Conservation (phyloP, 148 eudicot species). For the Pharnaceum exiguum region DNA sequence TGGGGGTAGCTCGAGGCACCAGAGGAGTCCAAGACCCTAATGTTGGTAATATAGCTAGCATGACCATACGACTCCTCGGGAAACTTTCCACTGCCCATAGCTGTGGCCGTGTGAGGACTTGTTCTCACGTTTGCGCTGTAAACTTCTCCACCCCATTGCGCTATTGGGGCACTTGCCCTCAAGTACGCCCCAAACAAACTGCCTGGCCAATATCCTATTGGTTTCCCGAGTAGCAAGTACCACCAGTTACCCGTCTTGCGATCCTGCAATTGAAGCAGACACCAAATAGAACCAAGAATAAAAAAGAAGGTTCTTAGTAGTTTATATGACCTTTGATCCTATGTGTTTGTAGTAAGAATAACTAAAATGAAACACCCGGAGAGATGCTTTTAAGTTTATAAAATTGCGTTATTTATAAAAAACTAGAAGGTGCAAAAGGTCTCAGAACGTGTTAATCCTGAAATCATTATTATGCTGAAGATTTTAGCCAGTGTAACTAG, state of each 20-base stretch:
- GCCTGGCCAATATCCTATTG: conserved; percentile 62
- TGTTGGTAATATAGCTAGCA: conserved; percentile 33
- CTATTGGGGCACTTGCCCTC: conserved; percentile 22
- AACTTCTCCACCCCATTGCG: conserved; percentile 70
- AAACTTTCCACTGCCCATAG: conserved; percentile 51
- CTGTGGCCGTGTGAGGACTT: conserved; percentile 47
- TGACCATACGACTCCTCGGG: conserved; percentile 2
- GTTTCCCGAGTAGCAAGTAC: conserved; percentile 35
- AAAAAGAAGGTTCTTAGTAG: background rate
- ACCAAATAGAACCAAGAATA: background rate
- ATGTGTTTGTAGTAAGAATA: too few species aligned
- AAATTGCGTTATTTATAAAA: too few species aligned
- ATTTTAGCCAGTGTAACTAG: too few species aligned
- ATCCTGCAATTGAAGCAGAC: conserved; percentile 34
- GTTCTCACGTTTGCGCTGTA: conserved; percentile 42
- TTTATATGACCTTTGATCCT: too few species aligned
- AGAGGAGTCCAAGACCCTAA: conserved; percentile 29
- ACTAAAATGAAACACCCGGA: too few species aligned
- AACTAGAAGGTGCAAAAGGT: too few species aligned
- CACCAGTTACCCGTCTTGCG: conserved; percentile 47
- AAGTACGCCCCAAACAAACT: conserved; percentile 23
- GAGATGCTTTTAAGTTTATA: too few species aligned
- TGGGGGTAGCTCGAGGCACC: conserved; percentile 31
- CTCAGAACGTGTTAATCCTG: too few species aligned
- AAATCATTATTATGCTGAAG: too few species aligned